Evolutionary conservation across 495 filamentous ascomycete species (phyloP).

Genomic region (Cryomyces antarcticus): DNA sequence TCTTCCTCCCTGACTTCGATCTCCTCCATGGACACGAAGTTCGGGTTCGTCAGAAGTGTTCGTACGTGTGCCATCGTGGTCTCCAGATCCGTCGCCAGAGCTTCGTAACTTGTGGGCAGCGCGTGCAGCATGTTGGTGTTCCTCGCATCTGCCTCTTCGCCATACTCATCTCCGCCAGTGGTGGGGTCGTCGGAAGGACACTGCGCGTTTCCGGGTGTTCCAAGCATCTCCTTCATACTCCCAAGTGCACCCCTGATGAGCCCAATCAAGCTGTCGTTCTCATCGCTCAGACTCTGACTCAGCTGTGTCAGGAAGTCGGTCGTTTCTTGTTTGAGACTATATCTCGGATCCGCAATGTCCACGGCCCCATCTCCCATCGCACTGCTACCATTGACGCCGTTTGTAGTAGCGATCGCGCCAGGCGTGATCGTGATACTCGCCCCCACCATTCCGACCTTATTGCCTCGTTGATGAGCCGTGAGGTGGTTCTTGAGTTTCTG

Average conservation of each 20-base stretch:
- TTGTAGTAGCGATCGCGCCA: slow-evolving; percentile 19
- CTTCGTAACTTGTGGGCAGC: slow-evolving; percentile 43
- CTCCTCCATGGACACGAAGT: slow-evolving; percentile 78
- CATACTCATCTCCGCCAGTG: slow-evolving; percentile 15
- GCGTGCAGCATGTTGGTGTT: slow-evolving; percentile 14
- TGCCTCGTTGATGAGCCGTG: slow-evolving; percentile 25
- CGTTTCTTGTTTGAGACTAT: slow-evolving; percentile 68
- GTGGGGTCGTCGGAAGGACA: slow-evolving; percentile 8
- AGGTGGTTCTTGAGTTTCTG: slow-evolving; percentile 71
- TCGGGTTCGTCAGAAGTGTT: slow-evolving; percentile 75
- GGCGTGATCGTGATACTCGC: slow-evolving; percentile 34
- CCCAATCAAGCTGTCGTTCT: slow-evolving; percentile 68
- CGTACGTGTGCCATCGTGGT: slow-evolving; percentile 57
- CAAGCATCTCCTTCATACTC: slow-evolving; percentile 61
- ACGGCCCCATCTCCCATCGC: background rate
- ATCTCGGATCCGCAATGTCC: slow-evolving; percentile 33
- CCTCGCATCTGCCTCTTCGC: slow-evolving; percentile 15
- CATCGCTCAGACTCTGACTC: slow-evolving; percentile 72
- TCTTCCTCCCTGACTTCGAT: slow-evolving; percentile 55
- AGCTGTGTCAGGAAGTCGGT: slow-evolving; percentile 80
- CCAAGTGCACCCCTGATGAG: slow-evolving; percentile 50
- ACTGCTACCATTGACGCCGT: slow-evolving; percentile 7
- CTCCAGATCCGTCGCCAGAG: slow-evolving; percentile 51
- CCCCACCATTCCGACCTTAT: slow-evolving; percentile 26
- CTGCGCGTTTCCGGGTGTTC: slow-evolving; percentile 25